A percentile compares a stretch with the other conserved stretches of the same genome.
These are phyloP conservation scores for Geranium rotundifolium DNA, from an alignment of 345 rosid species.

Conservation along the genomic window DNA sequence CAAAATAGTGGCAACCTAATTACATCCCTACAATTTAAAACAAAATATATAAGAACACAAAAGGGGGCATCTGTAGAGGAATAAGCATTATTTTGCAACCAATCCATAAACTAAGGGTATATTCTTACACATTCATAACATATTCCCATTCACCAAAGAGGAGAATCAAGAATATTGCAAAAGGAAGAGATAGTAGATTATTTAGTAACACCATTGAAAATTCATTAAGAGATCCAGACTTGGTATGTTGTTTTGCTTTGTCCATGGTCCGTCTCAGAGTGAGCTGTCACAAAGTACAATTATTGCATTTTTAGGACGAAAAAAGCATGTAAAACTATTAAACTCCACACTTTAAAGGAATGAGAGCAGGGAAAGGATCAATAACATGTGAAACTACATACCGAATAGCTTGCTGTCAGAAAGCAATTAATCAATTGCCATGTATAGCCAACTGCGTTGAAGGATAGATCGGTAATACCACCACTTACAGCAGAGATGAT, in stretches of 20 bases:
- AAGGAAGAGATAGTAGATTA: slow-evolving; percentile 72
- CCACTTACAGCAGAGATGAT: slow-evolving; percentile 76
- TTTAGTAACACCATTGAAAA: slow-evolving; percentile 90
- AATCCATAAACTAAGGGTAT: background rate
- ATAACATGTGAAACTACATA: slow-evolving; percentile 15
- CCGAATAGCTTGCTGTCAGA: slow-evolving; percentile 88
- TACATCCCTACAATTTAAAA: slow-evolving; percentile 43
- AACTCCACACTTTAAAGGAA: background rate
- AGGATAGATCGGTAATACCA: slow-evolving; percentile 82
- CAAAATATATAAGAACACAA: background rate
- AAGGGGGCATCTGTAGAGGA: too few relatives aligned
- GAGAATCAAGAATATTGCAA: slow-evolving; percentile 51
- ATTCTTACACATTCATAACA: slow-evolving; percentile 52
- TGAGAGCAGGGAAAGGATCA: background rate
- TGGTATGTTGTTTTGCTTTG: slow-evolving; percentile 71
- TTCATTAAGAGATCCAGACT: slow-evolving; percentile 66
- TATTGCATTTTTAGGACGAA: slow-evolving; percentile 4
- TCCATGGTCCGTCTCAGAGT: slow-evolving; percentile 73
- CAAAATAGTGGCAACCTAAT: slow-evolving; percentile 66
- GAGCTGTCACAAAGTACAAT: slow-evolving; percentile 39
- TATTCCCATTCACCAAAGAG: slow-evolving; percentile 68
- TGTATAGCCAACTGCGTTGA: slow-evolving; percentile 54
- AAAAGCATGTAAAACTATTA: background rate
- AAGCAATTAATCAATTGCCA: slow-evolving; percentile 81
- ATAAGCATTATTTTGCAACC: slow-evolving; percentile 1